Conservation (phyloP, 176 grass and related monocot genomes). For the Carex myosuroides region DNA sequence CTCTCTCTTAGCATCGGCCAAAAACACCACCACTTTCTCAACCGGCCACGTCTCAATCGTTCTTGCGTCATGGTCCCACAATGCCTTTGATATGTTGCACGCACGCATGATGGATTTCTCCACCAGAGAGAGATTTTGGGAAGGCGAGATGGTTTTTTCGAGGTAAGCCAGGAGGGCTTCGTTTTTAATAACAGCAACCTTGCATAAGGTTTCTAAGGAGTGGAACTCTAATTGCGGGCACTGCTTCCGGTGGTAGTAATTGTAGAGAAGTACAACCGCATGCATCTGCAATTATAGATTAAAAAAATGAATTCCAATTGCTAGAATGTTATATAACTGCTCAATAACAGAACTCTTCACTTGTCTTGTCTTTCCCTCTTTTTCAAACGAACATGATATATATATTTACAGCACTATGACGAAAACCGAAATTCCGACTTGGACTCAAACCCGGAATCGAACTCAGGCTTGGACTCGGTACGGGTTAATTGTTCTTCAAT, state of each 20-base stretch:
- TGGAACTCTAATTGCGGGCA: conserved; percentile 36
- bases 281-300: conserved; percentile 49
- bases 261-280: conserved; percentile 54
- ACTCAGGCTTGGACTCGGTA: too few species aligned
- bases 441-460: too few species aligned
- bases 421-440: too few species aligned
- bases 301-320: background rate
- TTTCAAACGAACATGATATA: background rate
- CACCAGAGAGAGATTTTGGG: conserved; percentile 34
- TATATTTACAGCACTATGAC: background rate
- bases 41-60: conserved; percentile 36
- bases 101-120: conserved; percentile 35
- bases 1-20: conserved; percentile 30
- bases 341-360: background rate
- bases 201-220: conserved; percentile 25
- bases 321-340: background rate
- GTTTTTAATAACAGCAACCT: background rate
- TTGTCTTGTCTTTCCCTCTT: background rate
- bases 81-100: conserved; percentile 37
- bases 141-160: conserved; percentile 13
- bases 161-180: conserved; percentile 2
- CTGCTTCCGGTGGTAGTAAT: conserved; percentile 68
- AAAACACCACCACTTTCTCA: conserved; percentile 48
- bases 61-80: conserved; percentile 27
- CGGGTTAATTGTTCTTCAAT: too few species aligned